These are phyloP conservation scores for Wallacemonas sp. DNA, from an alignment of 208 protist species.

Conservation along the genomic window DNA sequence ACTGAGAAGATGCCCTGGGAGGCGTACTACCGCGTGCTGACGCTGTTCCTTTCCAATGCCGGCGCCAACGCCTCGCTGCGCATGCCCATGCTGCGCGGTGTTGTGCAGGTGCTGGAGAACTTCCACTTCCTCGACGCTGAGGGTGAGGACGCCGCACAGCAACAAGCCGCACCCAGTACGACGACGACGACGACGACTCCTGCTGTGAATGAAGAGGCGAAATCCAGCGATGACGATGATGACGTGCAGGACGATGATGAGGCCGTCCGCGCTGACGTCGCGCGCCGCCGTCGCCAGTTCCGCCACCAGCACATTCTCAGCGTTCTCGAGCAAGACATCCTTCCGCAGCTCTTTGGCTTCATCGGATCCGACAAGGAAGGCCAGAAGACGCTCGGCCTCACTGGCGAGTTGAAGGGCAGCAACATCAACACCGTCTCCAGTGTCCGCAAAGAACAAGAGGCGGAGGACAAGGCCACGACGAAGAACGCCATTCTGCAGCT, in stretches of 20 bases:
- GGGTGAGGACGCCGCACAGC: slow-evolving; percentile 9
- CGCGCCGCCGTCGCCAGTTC: slow-evolving; percentile 46
- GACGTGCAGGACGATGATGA: slow-evolving; percentile 30
- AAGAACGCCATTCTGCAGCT: slow-evolving; percentile 80
- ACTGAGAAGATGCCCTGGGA: slow-evolving; percentile 80
- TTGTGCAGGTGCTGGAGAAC: slow-evolving; percentile 85
- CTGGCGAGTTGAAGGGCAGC: slow-evolving; percentile 29
- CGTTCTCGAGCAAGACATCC: slow-evolving; percentile 77
- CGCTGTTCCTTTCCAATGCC: slow-evolving; percentile 78
- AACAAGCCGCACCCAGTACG: background rate
- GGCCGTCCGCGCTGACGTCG: slow-evolving; percentile 29
- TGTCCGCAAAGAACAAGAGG: slow-evolving; percentile 63
- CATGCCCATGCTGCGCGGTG: slow-evolving; percentile 81
- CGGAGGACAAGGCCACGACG: slow-evolving; percentile 54
- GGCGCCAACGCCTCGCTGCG: slow-evolving; percentile 61
- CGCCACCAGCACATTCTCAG: slow-evolving; percentile 62
- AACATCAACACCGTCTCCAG: slow-evolving; percentile 67
- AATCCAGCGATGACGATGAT: slow-evolving; percentile 51
- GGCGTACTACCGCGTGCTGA: slow-evolving; percentile 86
- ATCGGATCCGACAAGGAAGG: slow-evolving; percentile 27
- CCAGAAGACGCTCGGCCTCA: slow-evolving; percentile 22
- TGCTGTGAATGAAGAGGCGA: slow-evolving; percentile 3
- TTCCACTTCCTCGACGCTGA: slow-evolving; percentile 81
- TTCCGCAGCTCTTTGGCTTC: slow-evolving; percentile 87
- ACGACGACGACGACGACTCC: slow-evolving; percentile 20